Evolutionary conservation across 2,329 filamentous ascomycete species (phyloP), one percentile per base, ranked within the genome.

Genomic region (Didymella exigua): DNA sequence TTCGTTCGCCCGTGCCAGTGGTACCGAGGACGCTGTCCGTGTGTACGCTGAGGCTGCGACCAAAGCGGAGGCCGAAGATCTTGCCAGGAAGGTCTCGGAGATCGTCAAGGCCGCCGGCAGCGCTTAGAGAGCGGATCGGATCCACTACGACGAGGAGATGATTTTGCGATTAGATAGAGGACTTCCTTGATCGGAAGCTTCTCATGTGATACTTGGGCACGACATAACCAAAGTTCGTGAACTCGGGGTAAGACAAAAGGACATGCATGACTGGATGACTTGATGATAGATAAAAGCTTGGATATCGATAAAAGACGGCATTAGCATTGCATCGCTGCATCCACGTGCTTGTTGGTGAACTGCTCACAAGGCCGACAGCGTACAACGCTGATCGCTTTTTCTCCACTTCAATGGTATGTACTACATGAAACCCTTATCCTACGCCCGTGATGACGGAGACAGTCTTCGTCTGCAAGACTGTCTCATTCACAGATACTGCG

Each of bases 1-100:
- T 61, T 88, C 90, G 44, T 99, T 99, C 75, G 95, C 92, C 7
- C 88, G 95, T 66, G 92, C 95, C 31, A 95, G 89, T 62, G 95
- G 95, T 26, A 99, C 95, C 0, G 95, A 99, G 76, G 96, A 99
- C 75, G 93, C 92, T 2, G 93, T 96, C 66, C 86, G 95, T 59
- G 93, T 99, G 18, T 99, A 99, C 72, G 93, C 93, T 7, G 95
- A 99, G 78, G 95, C 95, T 4, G 90, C 90, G 31, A 95, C 90
- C 41, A 86, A 90, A 60, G 89, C 87, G 14, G 93, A 98, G 76
- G 92, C 93, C 1, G 93, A 97, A 68, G 92, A 96, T 75, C 82
- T 98, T 59, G 91, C 93, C 54, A 87, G 87, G 67, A 90, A 91
- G 73, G 91, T 98, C 42, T 87, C 89, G 14, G 83, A 86, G 62